phyloP scores from a whole-genome alignment of 257 asterid species.

The Nicotiana knightiana region DNA sequence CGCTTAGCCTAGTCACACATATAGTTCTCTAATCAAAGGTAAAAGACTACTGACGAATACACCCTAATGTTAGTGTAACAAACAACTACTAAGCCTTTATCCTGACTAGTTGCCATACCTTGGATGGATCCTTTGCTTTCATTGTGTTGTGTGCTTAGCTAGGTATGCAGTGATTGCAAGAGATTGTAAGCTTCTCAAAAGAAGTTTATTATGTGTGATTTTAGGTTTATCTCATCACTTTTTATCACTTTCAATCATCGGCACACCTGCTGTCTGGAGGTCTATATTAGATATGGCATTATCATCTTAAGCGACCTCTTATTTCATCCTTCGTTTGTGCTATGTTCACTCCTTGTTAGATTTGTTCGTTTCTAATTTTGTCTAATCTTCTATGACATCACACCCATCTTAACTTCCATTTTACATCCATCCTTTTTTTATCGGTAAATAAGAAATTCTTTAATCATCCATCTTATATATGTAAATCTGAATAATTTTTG shows the following conservation, averaged over 20 bases:
- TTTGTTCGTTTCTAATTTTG: neutral
- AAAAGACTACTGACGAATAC: neutral
- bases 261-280: neutral
- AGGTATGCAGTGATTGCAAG: neutral
- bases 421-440: neutral
- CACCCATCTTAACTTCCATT: neutral
- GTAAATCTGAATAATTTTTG: constrained; percentile 3
- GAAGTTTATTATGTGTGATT: neutral
- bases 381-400: neutral
- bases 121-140: neutral
- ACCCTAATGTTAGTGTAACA: neutral
- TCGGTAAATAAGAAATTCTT: too few species aligned
- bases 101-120: neutral
- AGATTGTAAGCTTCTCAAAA: neutral
- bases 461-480: neutral
- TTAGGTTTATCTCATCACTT: neutral
- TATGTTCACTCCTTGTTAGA: neutral
- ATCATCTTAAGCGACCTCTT: neutral
- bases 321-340: neutral
- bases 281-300: neutral
- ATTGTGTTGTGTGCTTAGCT: neutral
- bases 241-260: neutral
- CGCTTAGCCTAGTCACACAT: neutral
- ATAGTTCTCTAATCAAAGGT: neutral
- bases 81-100: neutral